Percentiles rank a stretch among this genome's conserved stretches.
These are phyloP conservation scores for Elsinoe perseae DNA, from an alignment of 2,329 filamentous ascomycete genomes.

Conservation along the genomic window DNA sequence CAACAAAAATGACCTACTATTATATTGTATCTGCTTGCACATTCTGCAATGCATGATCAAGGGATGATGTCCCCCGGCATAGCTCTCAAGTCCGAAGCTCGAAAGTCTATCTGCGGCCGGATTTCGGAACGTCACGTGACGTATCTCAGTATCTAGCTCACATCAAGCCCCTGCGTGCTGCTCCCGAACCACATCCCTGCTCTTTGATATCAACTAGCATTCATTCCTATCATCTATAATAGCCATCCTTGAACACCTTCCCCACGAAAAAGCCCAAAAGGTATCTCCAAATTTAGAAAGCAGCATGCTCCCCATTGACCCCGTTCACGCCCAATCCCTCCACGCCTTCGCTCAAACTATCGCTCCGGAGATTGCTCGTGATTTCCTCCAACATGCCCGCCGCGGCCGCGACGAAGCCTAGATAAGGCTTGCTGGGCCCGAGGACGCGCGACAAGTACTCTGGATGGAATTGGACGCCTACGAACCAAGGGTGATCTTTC, in stretches of 20 bases:
- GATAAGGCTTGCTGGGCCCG: conserved; percentile 64
- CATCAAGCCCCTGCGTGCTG: not conserved
- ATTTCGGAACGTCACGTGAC: too few relatives aligned
- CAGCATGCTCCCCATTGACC: conserved; percentile 14
- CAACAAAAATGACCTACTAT: not conserved
- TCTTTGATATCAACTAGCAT: not conserved
- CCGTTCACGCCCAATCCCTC: conserved; percentile 14
- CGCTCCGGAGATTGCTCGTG: conserved; percentile 23
- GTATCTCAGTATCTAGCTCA: not conserved
- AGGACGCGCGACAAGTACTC: conserved; percentile 75
- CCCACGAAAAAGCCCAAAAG: not conserved
- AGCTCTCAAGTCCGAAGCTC: not conserved
- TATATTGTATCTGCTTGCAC: not conserved
- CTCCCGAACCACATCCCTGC: not conserved
- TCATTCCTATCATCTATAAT: conserved; percentile 1
- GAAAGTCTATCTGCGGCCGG: too few relatives aligned
- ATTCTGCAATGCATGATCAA: not conserved
- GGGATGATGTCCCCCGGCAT: not conserved
- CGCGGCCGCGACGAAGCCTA: conserved; percentile 77
- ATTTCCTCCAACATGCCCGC: conserved; percentile 55
- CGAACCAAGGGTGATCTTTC: conserved; percentile 75
- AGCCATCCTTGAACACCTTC: not conserved
- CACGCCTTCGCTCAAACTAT: conserved; percentile 12
- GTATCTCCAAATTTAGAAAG: conserved; percentile 16
- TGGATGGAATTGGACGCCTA: conserved; percentile 81